Evolutionary conservation across 208 protist genomes (phyloP).

Genomic region (Leishmania martiniquensis): DNA sequence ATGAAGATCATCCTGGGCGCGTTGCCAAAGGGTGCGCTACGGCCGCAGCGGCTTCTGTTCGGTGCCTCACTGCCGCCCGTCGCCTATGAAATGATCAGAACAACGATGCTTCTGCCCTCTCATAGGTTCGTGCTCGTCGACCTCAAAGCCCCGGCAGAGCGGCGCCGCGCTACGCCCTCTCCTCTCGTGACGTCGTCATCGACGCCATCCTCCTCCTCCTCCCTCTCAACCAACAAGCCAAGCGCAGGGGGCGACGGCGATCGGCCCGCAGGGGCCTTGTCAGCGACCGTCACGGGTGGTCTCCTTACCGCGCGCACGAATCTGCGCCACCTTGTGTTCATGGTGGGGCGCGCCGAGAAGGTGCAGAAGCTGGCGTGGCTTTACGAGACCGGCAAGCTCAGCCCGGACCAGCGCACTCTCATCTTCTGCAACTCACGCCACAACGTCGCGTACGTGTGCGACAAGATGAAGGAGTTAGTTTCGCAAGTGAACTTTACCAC

Average conservation of each 20-base stretch:
- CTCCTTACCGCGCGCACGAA: constrained; percentile 25
- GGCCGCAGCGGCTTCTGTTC: constrained; percentile 76
- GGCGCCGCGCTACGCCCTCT: background rate
- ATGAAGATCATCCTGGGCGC: constrained; percentile 81
- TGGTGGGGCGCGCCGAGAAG: constrained; percentile 79
- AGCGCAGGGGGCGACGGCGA: background rate
- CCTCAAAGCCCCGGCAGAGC: constrained; percentile 19
- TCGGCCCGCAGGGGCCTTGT: background rate
- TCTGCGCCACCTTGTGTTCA: constrained; percentile 60
- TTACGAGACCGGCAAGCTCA: constrained; percentile 70
- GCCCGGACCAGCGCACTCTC: constrained; percentile 62
- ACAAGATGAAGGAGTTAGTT: constrained; percentile 52
- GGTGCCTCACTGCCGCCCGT: constrained; percentile 73
- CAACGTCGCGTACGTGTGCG: constrained; percentile 81
- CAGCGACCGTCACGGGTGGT: background rate
- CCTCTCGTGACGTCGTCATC: background rate
- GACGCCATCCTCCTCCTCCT: background rate
- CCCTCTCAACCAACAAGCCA: background rate
- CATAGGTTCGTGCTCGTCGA: constrained; percentile 86
- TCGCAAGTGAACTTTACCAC: constrained; percentile 54
- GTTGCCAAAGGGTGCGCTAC: constrained; percentile 61
- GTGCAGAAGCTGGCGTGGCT: constrained; percentile 71
- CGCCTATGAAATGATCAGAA: constrained; percentile 77
- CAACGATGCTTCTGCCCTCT: constrained; percentile 71
- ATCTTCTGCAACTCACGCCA: constrained; percentile 90